phyloP scores from a whole-genome alignment of 305 asterid species.

The Caryopteris hybrid region DNA sequence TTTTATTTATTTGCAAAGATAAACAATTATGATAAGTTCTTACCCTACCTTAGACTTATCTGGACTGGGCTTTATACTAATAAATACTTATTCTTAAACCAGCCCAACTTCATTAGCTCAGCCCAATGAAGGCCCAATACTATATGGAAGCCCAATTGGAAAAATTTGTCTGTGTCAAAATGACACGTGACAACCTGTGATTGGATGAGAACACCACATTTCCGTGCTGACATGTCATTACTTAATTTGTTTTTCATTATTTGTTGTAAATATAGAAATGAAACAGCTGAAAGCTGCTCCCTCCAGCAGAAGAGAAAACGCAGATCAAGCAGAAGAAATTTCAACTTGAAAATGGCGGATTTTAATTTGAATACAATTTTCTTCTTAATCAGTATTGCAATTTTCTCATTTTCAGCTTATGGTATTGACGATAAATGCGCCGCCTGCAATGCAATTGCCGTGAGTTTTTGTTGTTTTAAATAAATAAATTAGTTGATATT shows the following conservation, averaged over 20 bases:
- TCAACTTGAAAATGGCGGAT: conserved; percentile 26
- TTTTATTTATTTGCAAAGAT: too few relatives aligned
- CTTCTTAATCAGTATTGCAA: conserved; percentile 9
- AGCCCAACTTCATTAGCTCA: background rate
- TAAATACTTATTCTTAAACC: background rate
- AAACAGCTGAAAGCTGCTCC: conserved; percentile 2
- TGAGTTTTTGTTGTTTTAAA: conserved; percentile 32
- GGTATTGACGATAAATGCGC: conserved; percentile 79
- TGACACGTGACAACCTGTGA: conserved; percentile 20
- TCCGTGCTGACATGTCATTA: conserved; percentile 17
- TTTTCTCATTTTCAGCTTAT: conserved; percentile 20
- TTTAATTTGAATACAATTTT: conserved; percentile 8
- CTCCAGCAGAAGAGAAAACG: background rate
- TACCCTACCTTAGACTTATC: too few relatives aligned
- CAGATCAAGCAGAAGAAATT: conserved; percentile 18
- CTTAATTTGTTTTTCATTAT: background rate
- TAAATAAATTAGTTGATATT: background rate
- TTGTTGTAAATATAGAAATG: background rate
- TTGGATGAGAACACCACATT: conserved; percentile 28
- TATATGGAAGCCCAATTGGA: background rate
- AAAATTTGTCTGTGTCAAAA: background rate
- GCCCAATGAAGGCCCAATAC: background rate
- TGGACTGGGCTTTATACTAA: background rate
- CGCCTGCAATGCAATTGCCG: conserved; percentile 93
- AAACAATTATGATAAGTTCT: too few relatives aligned